Conservation (phyloP, 441 rosid species). For the Iberis amara region DNA sequence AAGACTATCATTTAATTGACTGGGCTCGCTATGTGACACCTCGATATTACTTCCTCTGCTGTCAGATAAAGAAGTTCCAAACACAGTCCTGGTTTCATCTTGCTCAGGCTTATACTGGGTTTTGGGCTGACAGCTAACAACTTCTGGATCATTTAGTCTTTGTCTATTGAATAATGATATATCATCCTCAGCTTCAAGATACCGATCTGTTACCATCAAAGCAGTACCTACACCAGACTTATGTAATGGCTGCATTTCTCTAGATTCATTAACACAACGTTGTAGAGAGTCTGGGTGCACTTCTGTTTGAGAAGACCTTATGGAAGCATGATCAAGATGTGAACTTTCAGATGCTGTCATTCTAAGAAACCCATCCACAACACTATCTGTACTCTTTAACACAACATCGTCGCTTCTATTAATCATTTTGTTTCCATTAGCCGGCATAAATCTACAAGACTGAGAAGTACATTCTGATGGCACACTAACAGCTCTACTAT, state of each 20-base stretch:
- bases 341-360: slow-evolving; percentile 25
- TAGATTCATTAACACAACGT: slow-evolving; percentile 19
- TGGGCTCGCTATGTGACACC: slow-evolving; percentile 32
- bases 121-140: slow-evolving; percentile 38
- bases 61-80: too few relatives aligned
- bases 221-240: slow-evolving; percentile 31
- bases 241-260: slow-evolving; percentile 15
- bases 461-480: slow-evolving; percentile 28
- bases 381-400: slow-evolving; percentile 37
- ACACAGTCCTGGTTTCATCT: too few relatives aligned
- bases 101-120: too few relatives aligned
- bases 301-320: slow-evolving; percentile 30
- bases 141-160: slow-evolving; percentile 77
- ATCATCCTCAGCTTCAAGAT: slow-evolving; percentile 53
- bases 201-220: slow-evolving; percentile 26
- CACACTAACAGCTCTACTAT: slow-evolving; percentile 34
- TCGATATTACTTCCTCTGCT: too few relatives aligned
- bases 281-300: slow-evolving; percentile 32
- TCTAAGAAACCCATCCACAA: too few relatives aligned
- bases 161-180: slow-evolving; percentile 66
- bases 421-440: slow-evolving; percentile 22
- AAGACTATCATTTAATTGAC: slow-evolving; percentile 33
- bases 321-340: slow-evolving; percentile 31
- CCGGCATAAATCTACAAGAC: slow-evolving; percentile 25
- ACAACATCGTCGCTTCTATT: slow-evolving; percentile 31